Evolutionary conservation across 2,329 filamentous ascomycete species (phyloP).

Genomic region (Knufia fluminis): DNA sequence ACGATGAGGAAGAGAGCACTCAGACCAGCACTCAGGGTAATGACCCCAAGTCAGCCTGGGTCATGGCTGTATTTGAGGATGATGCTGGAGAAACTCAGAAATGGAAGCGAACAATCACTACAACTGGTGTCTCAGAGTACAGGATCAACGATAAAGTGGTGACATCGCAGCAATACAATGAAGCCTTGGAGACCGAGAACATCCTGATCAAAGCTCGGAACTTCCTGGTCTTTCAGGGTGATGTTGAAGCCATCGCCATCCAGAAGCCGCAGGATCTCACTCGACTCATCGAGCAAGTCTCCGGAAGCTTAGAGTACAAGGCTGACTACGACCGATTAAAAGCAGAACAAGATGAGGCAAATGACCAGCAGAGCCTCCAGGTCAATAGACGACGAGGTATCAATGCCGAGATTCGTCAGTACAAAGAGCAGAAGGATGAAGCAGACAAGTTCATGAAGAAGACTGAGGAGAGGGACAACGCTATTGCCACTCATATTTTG

Average conservation of each 20-base stretch:
- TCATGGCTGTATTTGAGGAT: slow-evolving; percentile 98
- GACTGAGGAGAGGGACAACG: slow-evolving; percentile 79
- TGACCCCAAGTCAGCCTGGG: slow-evolving; percentile 93
- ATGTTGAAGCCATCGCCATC: slow-evolving; percentile 92
- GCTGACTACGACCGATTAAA: slow-evolving; percentile 89
- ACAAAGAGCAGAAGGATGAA: slow-evolving; percentile 91
- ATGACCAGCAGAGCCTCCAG: slow-evolving; percentile 80
- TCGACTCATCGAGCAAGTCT: slow-evolving; percentile 91
- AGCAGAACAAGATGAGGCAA: slow-evolving; percentile 71
- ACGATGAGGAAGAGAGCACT: slow-evolving; percentile 52
- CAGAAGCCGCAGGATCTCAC: slow-evolving; percentile 93
- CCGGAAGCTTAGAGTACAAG: slow-evolving; percentile 89
- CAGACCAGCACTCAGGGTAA: slow-evolving; percentile 52
- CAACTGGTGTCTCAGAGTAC: slow-evolving; percentile 81
- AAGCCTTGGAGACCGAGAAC: slow-evolving; percentile 82
- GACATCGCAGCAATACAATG: slow-evolving; percentile 85
- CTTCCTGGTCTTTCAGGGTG: slow-evolving; percentile 96
- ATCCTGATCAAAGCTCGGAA: slow-evolving; percentile 97
- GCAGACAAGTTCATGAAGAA: slow-evolving; percentile 90
- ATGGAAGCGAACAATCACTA: slow-evolving; percentile 94
- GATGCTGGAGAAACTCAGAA: slow-evolving; percentile 89
- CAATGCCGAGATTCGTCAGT: slow-evolving; percentile 96
- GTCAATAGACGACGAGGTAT: slow-evolving; percentile 84
- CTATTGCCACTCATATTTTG: slow-evolving; percentile 83
- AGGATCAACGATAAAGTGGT: slow-evolving; percentile 90